These are phyloP conservation scores for Bolboschoenoplectus hybrid DNA, from an alignment of 202 grass and related monocot species.

Conservation along the genomic window DNA sequence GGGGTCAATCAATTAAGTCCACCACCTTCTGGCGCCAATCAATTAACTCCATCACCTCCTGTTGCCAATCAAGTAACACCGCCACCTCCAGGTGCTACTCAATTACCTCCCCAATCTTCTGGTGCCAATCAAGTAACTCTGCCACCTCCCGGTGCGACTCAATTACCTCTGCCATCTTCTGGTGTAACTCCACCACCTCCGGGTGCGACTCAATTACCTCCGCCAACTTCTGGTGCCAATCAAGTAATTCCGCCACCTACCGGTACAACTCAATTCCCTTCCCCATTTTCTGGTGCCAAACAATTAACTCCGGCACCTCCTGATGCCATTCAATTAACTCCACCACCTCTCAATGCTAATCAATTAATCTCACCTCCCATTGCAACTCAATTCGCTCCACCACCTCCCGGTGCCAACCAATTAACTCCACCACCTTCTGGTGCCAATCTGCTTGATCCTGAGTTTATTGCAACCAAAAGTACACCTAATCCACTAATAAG, in stretches of 20 bases:
- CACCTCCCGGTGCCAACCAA: background rate
- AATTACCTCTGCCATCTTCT: background rate
- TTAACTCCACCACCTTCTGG: background rate
- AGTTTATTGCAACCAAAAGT: background rate
- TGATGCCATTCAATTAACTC: background rate
- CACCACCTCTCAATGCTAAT: background rate
- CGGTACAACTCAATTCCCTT: background rate
- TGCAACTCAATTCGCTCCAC: background rate
- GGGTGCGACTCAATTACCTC: background rate
- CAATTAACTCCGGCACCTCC: conserved; percentile 36
- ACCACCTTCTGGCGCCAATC: background rate
- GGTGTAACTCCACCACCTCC: background rate
- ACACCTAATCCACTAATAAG: conserved; percentile 7
- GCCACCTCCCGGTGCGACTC: background rate
- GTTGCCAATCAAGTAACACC: background rate
- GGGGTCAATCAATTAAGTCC: background rate
- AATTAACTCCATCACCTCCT: conserved; percentile 34
- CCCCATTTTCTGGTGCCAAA: background rate
- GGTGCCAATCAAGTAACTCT: background rate
- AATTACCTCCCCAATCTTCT: conserved; percentile 29
- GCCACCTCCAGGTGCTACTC: background rate
- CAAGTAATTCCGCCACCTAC: background rate
- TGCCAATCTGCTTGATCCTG: background rate
- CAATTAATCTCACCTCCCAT: background rate
- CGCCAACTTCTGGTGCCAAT: background rate